Evolutionary conservation across 768 basidiomycete genomes (phyloP), one percentile per base, ranked within the genome.

Genomic region (Lentinula raphanica): DNA sequence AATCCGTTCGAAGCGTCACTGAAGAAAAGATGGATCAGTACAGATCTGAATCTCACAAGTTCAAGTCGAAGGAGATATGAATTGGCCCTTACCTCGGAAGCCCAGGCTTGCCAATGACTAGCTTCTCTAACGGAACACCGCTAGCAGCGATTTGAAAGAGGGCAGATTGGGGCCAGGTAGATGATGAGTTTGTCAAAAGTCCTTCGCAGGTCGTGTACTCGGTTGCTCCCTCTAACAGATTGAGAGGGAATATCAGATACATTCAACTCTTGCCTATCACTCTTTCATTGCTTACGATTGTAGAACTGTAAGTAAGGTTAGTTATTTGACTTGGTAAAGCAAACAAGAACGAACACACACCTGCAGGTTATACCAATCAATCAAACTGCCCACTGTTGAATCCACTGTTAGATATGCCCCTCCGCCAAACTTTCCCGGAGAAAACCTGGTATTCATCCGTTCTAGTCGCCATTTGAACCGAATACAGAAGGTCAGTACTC

Each of bases 71-170:
- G 21, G 19, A 7, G 17, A 17, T 36, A 39, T 2, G 25, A 42
- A 42, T 29, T 8, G 1, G 17, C 11, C n/a, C 46, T 28, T n/a
- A 57, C 56, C 28, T 63, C 0, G 75, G 56, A 12, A 67, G 72
- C 1, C 82, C 84, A 1, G 88, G 88, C 69, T 92, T 92, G 3
- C 88, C 88, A 64, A 92, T 87, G 60, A 90, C 82, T 50, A 90
- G 74, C 70, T 92, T 90, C 67, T 79, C 68, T 45, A 83, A 64
- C 2, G 76, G 67, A 8, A 90, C 79, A 21, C 86, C 86, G 58
- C 71, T 79, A 1, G 76, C 76, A 49, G 80, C 79, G 60, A 86
- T 84, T 66, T 85, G 78, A 69, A 85, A 82, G 32, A 79, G 71
- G 0, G 87, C 76, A 0, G 85, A 78, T 38, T 84, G 55, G 7